Percentiles rank a stretch among this genome's conserved stretches.
These are phyloP conservation scores for Trametes versicolor DNA, from an alignment of 1,284 basidiomycete genomes.

Conservation along the genomic window DNA sequence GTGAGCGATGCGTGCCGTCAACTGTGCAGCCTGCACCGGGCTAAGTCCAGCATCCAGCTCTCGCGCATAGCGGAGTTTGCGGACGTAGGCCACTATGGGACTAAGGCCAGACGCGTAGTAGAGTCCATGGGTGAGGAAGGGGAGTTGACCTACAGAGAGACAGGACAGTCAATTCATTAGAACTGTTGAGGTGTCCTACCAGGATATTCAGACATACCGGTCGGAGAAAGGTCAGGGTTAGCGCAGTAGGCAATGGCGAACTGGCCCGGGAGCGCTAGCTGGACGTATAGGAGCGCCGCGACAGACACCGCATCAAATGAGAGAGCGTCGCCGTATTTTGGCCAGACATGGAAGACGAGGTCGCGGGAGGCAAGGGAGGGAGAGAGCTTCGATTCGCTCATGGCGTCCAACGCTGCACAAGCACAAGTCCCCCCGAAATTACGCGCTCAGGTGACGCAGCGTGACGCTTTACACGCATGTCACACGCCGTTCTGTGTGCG, in stretches of 20 bases:
- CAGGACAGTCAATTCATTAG: background rate
- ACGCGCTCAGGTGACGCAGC: constrained; percentile 15
- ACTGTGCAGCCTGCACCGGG: constrained; percentile 58
- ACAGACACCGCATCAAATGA: constrained; percentile 75
- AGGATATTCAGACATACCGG: constrained; percentile 59
- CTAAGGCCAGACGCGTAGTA: constrained; percentile 60
- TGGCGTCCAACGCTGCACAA: background rate
- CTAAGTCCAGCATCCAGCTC: constrained; percentile 58
- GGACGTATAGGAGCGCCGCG: constrained; percentile 71
- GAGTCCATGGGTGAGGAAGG: constrained; percentile 69
- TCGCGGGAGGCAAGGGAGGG: constrained; percentile 23
- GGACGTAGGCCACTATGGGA: constrained; percentile 72
- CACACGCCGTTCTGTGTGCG: background rate
- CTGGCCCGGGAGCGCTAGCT: constrained; percentile 68
- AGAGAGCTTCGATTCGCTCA: constrained; percentile 32
- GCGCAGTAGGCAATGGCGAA: constrained; percentile 69
- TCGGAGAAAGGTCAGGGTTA: constrained; percentile 80
- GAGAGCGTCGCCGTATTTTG: constrained; percentile 66
- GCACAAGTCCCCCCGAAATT: background rate
- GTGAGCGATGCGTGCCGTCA: constrained; percentile 69
- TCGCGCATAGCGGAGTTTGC: constrained; percentile 52
- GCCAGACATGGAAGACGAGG: constrained; percentile 70
- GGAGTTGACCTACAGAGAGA: constrained; percentile 66
- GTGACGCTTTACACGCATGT: constrained; percentile 1
- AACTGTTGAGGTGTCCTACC: background rate